Base-by-base conservation (phyloP, 164 flowering plant genomes). In the Paratinospora sagittata region DNA sequence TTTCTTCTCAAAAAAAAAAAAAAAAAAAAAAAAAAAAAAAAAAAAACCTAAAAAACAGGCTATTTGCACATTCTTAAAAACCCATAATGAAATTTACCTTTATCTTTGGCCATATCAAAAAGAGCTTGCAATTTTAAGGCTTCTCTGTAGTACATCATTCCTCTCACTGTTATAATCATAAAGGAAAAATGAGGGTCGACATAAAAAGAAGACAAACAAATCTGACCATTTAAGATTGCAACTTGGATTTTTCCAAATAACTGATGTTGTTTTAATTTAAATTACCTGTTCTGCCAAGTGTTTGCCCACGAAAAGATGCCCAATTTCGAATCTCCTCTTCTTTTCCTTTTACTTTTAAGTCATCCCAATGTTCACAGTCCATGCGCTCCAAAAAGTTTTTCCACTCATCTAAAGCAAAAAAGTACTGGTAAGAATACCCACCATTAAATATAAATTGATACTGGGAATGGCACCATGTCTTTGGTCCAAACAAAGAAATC, bases 111-210 rank as follows among this genome's bases (percentile, higher is more conserved):
- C 95, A 88, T 82, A 81, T 95, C 99, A 74, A 95, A 93, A 78
- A 90, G 90, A 65, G 96, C 94, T 85, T 95, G 97, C 69, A 95
- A 73, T 78, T 84, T 90, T 64, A 95, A 72, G 65, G 99, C 99
- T 82, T 90, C 84, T 74, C 87, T 80, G 64, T 89, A 92, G 80
- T 95, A 95, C 97, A 92, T 95, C 97, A 95, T 95, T 79, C 97
- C 99, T 76, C 99, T 80, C 33, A 95, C 99, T 94, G 85, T 75
- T 9, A 67, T 23, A 43, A 37, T 12, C 66, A 73, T 34, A 61
- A 33, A 67, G 70, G 57, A 67, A 47, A 57, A 2, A 1, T 24
- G 21, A 24, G 68, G 12, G 49, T 69, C 23, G 26, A 68, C 30
- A 21, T 70, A 21, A 0, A 41, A 58, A 67, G 33, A 60, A 36